Evolutionary conservation across 1,284 basidiomycete genomes (phyloP), one percentile per base, ranked within the genome.

Genomic region (Athelia psychrophila): DNA sequence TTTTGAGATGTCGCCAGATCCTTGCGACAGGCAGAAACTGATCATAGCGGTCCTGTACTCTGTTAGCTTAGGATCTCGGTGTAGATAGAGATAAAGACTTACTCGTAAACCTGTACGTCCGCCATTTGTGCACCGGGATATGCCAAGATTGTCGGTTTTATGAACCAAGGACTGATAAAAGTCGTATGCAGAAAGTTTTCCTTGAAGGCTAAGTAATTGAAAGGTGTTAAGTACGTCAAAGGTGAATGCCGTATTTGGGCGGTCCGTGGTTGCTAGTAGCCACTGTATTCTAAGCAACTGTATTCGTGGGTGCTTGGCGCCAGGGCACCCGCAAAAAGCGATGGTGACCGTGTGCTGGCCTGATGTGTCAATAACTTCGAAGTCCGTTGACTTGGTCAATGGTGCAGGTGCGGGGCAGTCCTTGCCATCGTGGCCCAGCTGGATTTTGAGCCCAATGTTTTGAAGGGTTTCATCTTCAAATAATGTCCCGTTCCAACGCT

Each of bases 261-360:
- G 22, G 5, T 24, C 18, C 19, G 48, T 13, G 15, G 52, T 58
- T n/a, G 55, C 49, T 20, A 57, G 57, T 22, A 48, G 56, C 24
- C 30, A 47, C 20, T 23, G 19, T 6, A 19, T 8, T 1, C 51
- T 55, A 13, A 59, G 58, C 16, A 59, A 54, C 48, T 59, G 58
- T 1, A 32, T 20, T 18, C 42, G 47, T 10, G 23, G 23, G 6
- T 44, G 18, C 8, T 24, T 16, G 4, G 48, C 42, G 13, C 10
- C 15, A 13, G 54, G 45, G 45, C 59, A 61, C 19, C 36, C 51
- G 47, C 60, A 61, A 48, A 55, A 58, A 30, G 51, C 46, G n/a
- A 61, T 49, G 15, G 10, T 18, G 18, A 61, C 54, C 3, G 47
- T 18, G 35, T 62, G 59, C 20, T 59, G 51, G 2, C 57, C 57